Evolutionary conservation across 192 early-diverging fungal genomes (phyloP).

Genomic region (Coemansia sp.): DNA sequence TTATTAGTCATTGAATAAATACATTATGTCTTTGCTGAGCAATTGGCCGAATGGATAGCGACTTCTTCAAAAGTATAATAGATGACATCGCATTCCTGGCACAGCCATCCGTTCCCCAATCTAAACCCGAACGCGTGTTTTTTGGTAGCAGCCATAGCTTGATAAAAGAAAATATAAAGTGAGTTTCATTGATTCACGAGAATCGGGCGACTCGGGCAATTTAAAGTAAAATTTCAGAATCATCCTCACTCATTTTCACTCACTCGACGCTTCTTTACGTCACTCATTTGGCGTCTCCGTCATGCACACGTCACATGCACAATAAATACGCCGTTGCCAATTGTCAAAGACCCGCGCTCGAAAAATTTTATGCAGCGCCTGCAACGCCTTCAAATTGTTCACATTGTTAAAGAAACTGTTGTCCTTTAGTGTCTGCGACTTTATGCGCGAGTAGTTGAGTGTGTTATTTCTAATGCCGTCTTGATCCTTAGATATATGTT

Average conservation of each 20-base stretch:
- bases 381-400: too few species aligned
- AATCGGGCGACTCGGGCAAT: too few species aligned
- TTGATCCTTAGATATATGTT: too few species aligned
- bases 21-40: slow-evolving; percentile 16
- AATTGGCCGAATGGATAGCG: slow-evolving; percentile 36
- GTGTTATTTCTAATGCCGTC: too few species aligned
- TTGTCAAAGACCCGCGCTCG: too few species aligned
- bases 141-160: background rate
- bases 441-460: too few species aligned
- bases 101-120: slow-evolving; percentile 28
- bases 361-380: too few species aligned
- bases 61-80: slow-evolving; percentile 49
- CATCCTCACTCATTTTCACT: background rate
- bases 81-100: slow-evolving; percentile 36
- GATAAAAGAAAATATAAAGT: background rate
- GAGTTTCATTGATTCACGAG: background rate
- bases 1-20: background rate
- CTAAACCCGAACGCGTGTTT: too few species aligned
- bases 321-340: too few species aligned
- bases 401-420: too few species aligned
- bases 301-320: too few species aligned
- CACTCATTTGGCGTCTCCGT: background rate
- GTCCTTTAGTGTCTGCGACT: too few species aligned
- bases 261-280: slow-evolving; percentile 1
- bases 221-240: background rate